Evolutionary conservation across 306 rosid species (phyloP).

Genomic region (Trifolium pratense): DNA sequence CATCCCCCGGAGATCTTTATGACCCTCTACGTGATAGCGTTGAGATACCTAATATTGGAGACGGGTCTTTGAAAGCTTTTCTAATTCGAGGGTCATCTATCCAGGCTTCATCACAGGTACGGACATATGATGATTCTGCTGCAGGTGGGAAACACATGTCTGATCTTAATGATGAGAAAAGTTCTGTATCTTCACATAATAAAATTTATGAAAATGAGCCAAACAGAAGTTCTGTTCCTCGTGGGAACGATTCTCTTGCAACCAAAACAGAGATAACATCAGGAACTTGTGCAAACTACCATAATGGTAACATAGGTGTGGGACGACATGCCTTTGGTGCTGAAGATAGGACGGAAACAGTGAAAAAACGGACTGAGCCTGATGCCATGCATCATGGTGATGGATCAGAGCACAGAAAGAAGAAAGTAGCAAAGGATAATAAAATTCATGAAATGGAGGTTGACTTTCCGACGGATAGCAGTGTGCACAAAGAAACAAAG

Average conservation of each 20-base stretch:
- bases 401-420: conserved; percentile 51
- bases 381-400: conserved; percentile 55
- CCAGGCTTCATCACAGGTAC: conserved; percentile 48
- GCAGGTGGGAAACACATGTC: conserved; percentile 57
- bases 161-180: conserved; percentile 63
- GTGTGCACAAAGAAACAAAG: conserved; percentile 62
- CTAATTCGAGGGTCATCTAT: conserved; percentile 53
- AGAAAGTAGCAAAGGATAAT: conserved; percentile 54
- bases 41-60: conserved; percentile 76
- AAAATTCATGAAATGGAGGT: conserved; percentile 53
- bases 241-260: conserved; percentile 53
- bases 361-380: conserved; percentile 36
- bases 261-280: conserved; percentile 65
- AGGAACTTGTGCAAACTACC: conserved; percentile 55
- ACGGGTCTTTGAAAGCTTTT: conserved; percentile 62
- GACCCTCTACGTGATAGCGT: conserved; percentile 75
- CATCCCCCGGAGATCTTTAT: conserved; percentile 63
- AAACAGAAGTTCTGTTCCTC: conserved; percentile 47
- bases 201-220: conserved; percentile 54
- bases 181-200: conserved; percentile 83
- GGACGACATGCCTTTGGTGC: conserved; percentile 47
- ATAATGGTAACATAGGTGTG: conserved; percentile 49
- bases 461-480: conserved; percentile 52
- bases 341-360: conserved; percentile 45
- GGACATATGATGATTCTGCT: conserved; percentile 50